Evolutionary conservation across 768 basidiomycete genomes (phyloP).

Genomic region (Psilocybe subaeruginosa): DNA sequence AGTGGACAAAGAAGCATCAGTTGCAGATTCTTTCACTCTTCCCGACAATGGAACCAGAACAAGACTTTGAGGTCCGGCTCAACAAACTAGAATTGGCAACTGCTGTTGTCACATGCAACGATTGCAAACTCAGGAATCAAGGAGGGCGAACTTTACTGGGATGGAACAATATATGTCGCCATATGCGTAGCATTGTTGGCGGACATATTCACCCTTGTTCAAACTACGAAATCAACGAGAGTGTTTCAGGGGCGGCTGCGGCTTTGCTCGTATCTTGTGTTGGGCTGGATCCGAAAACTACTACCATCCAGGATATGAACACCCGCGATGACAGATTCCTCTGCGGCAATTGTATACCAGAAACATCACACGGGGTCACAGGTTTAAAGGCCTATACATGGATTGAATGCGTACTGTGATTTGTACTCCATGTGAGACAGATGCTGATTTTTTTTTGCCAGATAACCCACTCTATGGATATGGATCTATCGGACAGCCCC

Average conservation of each 20-base stretch:
- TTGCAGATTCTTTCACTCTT: constrained; percentile 14
- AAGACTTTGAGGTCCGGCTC: constrained; percentile 12
- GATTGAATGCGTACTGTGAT: constrained; percentile 23
- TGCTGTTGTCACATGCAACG: constrained; percentile 20
- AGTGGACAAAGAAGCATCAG: constrained; percentile 18
- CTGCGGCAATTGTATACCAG: constrained; percentile 21
- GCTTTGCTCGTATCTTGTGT: constrained; percentile 19
- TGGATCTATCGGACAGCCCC: not conserved
- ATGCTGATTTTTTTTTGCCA: constrained; percentile 5
- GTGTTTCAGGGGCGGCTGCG: constrained; percentile 11
- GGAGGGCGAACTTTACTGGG: constrained; percentile 21
- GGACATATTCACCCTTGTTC: constrained; percentile 12
- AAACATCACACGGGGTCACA: constrained; percentile 14
- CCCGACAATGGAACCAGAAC: not conserved
- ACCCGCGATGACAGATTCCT: constrained; percentile 22
- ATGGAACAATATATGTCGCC: constrained; percentile 23
- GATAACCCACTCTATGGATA: constrained; percentile 16
- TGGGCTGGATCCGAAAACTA: constrained; percentile 21
- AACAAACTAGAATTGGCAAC: constrained; percentile 21
- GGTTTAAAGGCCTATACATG: constrained; percentile 23
- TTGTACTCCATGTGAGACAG: not conserved
- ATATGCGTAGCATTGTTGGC: constrained; percentile 6
- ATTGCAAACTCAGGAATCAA: constrained; percentile 13
- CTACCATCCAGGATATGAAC: constrained; percentile 21
- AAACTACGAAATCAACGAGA: constrained; percentile 10